Percentiles rank a stretch among this genome's conserved stretches.
Evolutionary conservation across 441 rosid species (phyloP).

Genomic region (Kokia cookei): DNA sequence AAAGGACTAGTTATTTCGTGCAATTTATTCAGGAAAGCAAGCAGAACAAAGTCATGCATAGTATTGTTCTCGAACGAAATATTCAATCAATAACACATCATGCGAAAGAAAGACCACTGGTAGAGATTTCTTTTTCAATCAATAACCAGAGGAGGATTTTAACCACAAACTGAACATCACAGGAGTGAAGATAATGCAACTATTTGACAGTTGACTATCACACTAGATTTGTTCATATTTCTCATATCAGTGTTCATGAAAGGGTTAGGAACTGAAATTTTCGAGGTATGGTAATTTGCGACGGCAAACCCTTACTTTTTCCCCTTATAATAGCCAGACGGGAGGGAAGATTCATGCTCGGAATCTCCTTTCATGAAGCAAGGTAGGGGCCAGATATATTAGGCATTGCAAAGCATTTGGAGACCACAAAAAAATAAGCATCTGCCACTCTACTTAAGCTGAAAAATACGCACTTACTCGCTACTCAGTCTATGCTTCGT

Average conservation of each 20-base stretch:
- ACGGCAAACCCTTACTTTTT: not conserved
- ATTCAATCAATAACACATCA: not conserved
- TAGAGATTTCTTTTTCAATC: not conserved
- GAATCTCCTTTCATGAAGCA: not conserved
- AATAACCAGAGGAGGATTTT: not conserved
- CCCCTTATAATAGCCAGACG: not conserved
- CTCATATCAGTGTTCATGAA: not conserved
- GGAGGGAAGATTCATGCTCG: not conserved
- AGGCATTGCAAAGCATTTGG: not conserved
- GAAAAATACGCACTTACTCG: not conserved
- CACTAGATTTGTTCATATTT: not conserved
- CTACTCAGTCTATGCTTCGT: not conserved
- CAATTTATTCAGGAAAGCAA: not conserved
- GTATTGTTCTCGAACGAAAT: not conserved
- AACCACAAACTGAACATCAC: not conserved
- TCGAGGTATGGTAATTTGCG: not conserved
- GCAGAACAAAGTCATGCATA: not conserved
- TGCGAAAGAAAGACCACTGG: not conserved
- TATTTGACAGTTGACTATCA: not conserved
- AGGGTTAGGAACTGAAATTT: not conserved
- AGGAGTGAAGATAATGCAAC: not conserved
- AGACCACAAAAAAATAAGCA: not conserved
- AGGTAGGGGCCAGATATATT: not conserved
- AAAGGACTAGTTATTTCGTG: not conserved
- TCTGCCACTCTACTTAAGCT: not conserved